Base-by-base conservation (phyloP, 2,329 filamentous ascomycete genomes). In the Aureobasidium zeae region DNA sequence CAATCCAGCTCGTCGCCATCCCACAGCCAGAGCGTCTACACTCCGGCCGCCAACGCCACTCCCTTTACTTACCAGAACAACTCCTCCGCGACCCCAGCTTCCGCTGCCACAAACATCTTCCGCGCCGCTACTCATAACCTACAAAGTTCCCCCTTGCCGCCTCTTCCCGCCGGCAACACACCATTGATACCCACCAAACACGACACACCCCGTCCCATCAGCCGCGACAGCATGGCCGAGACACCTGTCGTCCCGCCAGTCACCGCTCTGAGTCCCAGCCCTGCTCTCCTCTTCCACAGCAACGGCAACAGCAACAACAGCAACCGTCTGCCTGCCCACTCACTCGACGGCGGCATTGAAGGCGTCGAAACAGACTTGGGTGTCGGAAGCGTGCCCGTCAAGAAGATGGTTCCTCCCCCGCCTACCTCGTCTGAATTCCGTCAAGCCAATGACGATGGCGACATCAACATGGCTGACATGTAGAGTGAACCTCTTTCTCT, bases 351-450 rank as follows among this genome's bases (percentile, higher is more conserved):
- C 5, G 48, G 41, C 5, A 30, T 44, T 45, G 53, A 15, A 47
- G 51, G 25, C 48, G 57, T 45, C 35, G 55, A 47, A 34, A 51
- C 52, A 4, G 45, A 46, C 9, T 22, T 49, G 2, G 50, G 49
- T 5, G 48, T 51, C 9, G 53, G 53, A 12, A 56, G 46, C 24
- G 47, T 59, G 10, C 55, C 57, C 1, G 55, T 58, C 12, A 59
- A 59, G 49, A 59, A 57, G 45, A 43, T 56, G 29, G n/a, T n/a
- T n/a, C n/a, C n/a, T n/a, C n/a, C n/a, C n/a, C 48, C 45, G 5
- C 43, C 43, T 12, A 19, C 2, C 13, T 26, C 37, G 7, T 32
- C 15, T 8, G 33, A 45, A 21, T n/a, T n/a, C n/a, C n/a, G n/a
- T n/a, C n/a, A n/a, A n/a, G n/a, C n/a, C n/a, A 30, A 43, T 20